Base-by-base conservation (phyloP, 176 grass and related monocot species). In the Saccharum spontaneum region DNA sequence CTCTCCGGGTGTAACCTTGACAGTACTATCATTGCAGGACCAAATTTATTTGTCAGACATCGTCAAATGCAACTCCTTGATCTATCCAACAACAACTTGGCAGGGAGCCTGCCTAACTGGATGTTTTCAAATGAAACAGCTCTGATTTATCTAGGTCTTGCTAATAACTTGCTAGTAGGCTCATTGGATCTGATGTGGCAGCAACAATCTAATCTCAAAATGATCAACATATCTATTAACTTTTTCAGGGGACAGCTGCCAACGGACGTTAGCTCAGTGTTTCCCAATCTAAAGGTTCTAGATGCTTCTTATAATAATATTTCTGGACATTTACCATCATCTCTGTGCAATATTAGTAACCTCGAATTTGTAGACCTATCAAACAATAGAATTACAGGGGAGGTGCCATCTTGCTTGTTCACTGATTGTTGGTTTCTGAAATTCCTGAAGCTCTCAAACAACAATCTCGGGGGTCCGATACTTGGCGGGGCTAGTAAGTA, bases 211-310 rank as follows among this genome's bases (percentile, higher is more conserved):
- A 40, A 22, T 75, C 73, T 88, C 33, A 9, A 3, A 7, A 3
- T 14, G 30, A 46, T 83, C 18, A 81, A 88, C 82, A 54, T 88
- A 34, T 88, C 79, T 64, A 26, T 8, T 28, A 88, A 83, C 23
- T 0, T 0, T 6, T 38, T 88, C 8, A 3, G 0, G 0, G 86
- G 86, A 48, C 72, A 45, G 16, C 14, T 88, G 8, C 80, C 86
- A 14, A 5, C 1, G 8, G 18, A 88, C 23, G 83, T 88, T 6
- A 26, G n/a, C 16, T 69, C 17, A 15, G 59, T 71, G 50, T 82
- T 83, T 65, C 86, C 80, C 3, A 36, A 69, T 26, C 30, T 88
- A 43, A 1, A 0, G 2, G 22, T 1, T 52, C 45, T 88, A 3
- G 75, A 77, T 77, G 52, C 82, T 68, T 88, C 86, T 26, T 1